Conservation (phyloP, 2,329 filamentous ascomycete genomes). For the Trichoderma gracile region DNA sequence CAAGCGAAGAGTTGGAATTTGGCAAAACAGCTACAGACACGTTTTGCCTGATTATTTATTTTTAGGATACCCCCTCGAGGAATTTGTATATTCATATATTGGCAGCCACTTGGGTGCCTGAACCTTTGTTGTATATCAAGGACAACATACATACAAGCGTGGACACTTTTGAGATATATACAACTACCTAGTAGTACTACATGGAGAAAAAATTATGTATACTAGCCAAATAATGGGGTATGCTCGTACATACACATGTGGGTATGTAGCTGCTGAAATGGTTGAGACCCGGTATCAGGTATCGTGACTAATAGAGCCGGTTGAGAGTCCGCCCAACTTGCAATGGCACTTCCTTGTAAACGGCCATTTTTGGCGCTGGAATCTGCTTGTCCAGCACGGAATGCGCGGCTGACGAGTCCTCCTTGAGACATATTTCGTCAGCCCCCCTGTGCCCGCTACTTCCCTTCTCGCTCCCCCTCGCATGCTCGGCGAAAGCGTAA, state of each 20-base stretch:
- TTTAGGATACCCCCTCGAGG: constrained; percentile 35
- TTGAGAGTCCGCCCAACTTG: background rate
- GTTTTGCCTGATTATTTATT: background rate
- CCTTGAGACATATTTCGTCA: background rate
- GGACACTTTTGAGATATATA: too few relatives aligned
- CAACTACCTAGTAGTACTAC: too few relatives aligned
- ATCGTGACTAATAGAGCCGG: background rate
- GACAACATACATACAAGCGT: too few relatives aligned
- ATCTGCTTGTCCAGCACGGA: background rate
- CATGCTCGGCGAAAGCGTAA: background rate
- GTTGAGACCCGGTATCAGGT: background rate
- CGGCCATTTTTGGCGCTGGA: background rate
- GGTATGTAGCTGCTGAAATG: too few relatives aligned
- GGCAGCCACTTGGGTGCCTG: background rate
- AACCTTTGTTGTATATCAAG: too few relatives aligned
- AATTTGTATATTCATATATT: constrained; percentile 25
- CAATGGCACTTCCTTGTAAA: background rate
- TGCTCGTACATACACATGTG: background rate
- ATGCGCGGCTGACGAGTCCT: background rate
- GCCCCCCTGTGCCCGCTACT: background rate
- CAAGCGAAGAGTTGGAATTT: constrained; percentile 25
- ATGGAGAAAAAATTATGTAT: too few relatives aligned
- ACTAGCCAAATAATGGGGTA: background rate
- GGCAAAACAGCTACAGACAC: background rate
- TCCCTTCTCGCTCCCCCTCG: background rate